These are phyloP conservation scores for Phytophthora ramorum DNA, from an alignment of 352 stramenopile species.

Conservation along the genomic window DNA sequence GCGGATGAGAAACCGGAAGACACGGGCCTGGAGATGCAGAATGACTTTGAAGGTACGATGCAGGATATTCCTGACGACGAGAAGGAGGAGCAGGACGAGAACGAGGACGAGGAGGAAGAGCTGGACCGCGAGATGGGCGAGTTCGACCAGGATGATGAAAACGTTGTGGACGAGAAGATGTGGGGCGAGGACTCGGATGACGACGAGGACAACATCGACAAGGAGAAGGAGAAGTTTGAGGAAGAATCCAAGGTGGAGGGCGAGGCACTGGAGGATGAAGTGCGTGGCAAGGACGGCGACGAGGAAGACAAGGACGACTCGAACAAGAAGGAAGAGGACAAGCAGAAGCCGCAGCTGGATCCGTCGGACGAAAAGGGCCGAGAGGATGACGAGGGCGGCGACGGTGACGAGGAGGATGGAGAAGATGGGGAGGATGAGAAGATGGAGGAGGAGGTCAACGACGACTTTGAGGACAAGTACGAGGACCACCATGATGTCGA, in stretches of 20 bases:
- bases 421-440: conserved; percentile 55
- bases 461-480: conserved; percentile 91
- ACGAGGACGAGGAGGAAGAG: conserved; percentile 94
- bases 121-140: conserved; percentile 99
- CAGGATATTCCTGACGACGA: conserved; percentile 96
- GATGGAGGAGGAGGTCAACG: conserved; percentile 90
- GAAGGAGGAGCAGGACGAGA: conserved; percentile 86
- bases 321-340: conserved; percentile 55
- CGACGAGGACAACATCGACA: conserved; percentile 94
- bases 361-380: conserved; percentile 50
- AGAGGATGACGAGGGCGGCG: conserved; percentile 31
- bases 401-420: conserved; percentile 35
- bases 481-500: conserved; percentile 80
- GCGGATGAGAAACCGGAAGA: conserved; percentile 94
- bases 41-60: conserved; percentile 99
- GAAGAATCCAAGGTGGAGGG: conserved; percentile 86
- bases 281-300: conserved; percentile 90
- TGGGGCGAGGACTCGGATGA: conserved; percentile 95
- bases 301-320: conserved; percentile 81
- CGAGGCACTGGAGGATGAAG: conserved; percentile 87
- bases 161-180: conserved; percentile 99
- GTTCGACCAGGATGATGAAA: conserved; percentile 95
- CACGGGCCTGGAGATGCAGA: conserved; percentile 99
- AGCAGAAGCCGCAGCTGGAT: conserved; percentile 61
- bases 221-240: conserved; percentile 96